A percentile compares a stretch with the other conserved stretches of the same genome.
phyloP scores from a whole-genome alignment of 768 basidiomycete genomes.

The Heimioporus sp. region DNA sequence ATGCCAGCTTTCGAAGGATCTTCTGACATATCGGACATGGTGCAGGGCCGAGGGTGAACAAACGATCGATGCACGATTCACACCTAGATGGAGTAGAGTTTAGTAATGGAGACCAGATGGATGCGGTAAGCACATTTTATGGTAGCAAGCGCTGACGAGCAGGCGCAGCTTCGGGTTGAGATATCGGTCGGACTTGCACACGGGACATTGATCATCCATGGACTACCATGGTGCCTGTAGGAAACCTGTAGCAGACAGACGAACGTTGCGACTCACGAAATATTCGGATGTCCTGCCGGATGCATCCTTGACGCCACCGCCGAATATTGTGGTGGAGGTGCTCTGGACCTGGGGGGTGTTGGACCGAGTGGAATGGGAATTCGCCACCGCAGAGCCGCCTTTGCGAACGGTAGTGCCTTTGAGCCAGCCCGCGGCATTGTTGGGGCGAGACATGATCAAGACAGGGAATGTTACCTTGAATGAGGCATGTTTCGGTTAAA shows the following conservation, averaged over 20 bases:
- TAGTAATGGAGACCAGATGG: constrained; percentile 4
- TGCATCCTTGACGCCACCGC: constrained; percentile 83
- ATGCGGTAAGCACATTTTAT: constrained; percentile 76
- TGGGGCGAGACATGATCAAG: constrained; percentile 32
- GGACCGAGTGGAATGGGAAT: constrained; percentile 49
- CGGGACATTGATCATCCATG: constrained; percentile 93
- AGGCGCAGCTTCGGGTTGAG: constrained; percentile 92
- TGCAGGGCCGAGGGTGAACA: constrained; percentile 94
- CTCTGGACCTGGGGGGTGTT: constrained; percentile 68
- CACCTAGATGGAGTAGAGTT: constrained; percentile 61
- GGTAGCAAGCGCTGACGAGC: constrained; percentile 95
- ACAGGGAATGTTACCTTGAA: too few relatives aligned
- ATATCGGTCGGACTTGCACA: constrained; percentile 96
- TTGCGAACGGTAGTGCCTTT: constrained; percentile 77
- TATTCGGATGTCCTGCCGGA: constrained; percentile 81
- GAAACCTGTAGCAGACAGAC: neutral
- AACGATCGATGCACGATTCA: constrained; percentile 95
- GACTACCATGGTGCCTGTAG: constrained; percentile 42
- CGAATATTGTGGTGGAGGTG: constrained; percentile 72
- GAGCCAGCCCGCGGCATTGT: constrained; percentile 47
- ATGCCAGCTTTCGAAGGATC: constrained; percentile 88
- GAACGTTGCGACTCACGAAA: constrained; percentile 54
- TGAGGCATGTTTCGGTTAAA: constrained; percentile 13
- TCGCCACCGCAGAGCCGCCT: constrained; percentile 46
- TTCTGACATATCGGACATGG: constrained; percentile 93